phyloP scores from a whole-genome alignment of 2,329 filamentous ascomycete species.

The Neonectria neomacrospora region DNA sequence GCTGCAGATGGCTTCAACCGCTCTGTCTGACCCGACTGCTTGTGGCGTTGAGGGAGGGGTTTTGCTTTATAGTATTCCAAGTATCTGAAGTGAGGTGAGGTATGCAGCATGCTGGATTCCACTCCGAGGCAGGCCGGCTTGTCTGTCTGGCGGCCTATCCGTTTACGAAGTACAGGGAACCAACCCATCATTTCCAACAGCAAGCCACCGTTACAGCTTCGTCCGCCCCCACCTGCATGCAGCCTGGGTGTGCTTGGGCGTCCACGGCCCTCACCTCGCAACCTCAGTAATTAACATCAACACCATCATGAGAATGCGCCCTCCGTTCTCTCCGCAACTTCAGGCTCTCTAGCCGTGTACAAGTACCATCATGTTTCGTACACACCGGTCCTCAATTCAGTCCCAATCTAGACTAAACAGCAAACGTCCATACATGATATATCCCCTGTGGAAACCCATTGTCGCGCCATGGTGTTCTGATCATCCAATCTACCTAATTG shows the following conservation, averaged over 20 bases:
- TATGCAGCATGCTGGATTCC: not conserved
- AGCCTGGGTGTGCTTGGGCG: not conserved
- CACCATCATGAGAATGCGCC: not conserved
- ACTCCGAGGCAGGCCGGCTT: not conserved
- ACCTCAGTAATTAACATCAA: not conserved
- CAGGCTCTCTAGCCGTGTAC: not conserved
- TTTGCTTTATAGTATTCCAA: too few species aligned
- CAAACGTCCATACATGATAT: not conserved
- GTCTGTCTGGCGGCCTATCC: not conserved
- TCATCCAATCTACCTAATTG: not conserved
- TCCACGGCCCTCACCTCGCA: too few species aligned
- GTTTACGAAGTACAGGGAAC: not conserved
- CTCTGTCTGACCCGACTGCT: too few species aligned
- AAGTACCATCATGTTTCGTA: not conserved
- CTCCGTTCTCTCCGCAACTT: not conserved
- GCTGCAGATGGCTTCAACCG: too few species aligned
- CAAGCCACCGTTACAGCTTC: slow-evolving; percentile 6
- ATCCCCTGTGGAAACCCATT: not conserved
- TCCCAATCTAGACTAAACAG: too few species aligned
- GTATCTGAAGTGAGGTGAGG: too few species aligned
- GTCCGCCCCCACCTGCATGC: not conserved
- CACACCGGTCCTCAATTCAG: not conserved
- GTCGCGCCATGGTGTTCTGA: slow-evolving; percentile 20
- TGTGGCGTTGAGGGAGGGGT: too few species aligned
- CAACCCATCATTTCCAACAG: not conserved